A percentile compares a stretch with the other conserved stretches of the same genome.
phyloP scores from a whole-genome alignment of 495 filamentous ascomycete species.

The Neurospora terricola region DNA sequence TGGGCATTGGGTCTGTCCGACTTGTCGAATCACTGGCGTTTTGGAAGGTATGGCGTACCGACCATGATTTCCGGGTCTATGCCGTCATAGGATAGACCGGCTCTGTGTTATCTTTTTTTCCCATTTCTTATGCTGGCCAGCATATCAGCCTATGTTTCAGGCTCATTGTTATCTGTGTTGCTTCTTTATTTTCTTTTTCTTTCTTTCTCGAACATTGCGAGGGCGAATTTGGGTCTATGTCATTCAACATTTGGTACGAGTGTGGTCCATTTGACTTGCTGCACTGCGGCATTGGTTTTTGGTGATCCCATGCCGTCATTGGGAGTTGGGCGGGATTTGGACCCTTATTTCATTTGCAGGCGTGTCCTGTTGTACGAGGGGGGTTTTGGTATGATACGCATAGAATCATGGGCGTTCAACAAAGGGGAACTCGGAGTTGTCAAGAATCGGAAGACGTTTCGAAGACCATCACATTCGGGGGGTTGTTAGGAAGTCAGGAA shows the following conservation, averaged over 20 bases:
- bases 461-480: background rate
- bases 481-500: background rate
- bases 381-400: background rate
- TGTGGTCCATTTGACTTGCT: constrained; percentile 14
- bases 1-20: background rate
- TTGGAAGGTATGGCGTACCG: background rate
- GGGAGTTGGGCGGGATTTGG: constrained; percentile 7
- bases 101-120: background rate
- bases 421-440: background rate
- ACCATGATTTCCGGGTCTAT: background rate
- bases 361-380: background rate
- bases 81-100: background rate
- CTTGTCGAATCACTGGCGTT: constrained; percentile 1
- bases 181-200: constrained; percentile 2
- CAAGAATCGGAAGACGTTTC: background rate
- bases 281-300: constrained; percentile 6
- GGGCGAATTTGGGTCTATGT: constrained; percentile 6
- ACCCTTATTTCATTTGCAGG: background rate
- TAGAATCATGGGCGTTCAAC: background rate
- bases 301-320: constrained; percentile 12
- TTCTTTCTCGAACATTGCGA: background rate
- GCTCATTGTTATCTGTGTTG: background rate
- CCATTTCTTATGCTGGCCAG: background rate
- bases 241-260: constrained; percentile 16
- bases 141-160: background rate